Evolutionary conservation across 441 rosid genomes (phyloP).

Genomic region (Omphalea diandra): DNA sequence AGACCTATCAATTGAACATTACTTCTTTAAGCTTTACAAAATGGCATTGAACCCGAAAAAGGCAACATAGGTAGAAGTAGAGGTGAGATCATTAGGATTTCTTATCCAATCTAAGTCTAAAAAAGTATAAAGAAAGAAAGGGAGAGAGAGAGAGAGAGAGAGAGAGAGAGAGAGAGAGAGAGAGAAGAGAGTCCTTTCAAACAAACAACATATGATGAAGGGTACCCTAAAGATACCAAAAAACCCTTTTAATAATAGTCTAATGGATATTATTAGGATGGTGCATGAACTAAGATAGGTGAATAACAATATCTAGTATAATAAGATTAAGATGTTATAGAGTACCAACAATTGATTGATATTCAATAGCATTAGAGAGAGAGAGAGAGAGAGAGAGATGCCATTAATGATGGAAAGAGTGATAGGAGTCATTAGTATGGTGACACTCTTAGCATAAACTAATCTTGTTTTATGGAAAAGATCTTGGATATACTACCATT

Average conservation of each 20-base stretch:
- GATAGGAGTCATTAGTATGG: neutral
- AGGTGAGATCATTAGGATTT: too few relatives aligned
- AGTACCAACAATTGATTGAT: neutral
- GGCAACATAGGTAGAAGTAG: too few relatives aligned
- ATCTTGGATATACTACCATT: neutral
- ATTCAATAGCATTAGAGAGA: neutral
- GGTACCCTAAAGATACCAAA: neutral
- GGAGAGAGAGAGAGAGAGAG: too few relatives aligned
- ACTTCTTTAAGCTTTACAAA: too few relatives aligned
- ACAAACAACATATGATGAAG: rapidly evolving
- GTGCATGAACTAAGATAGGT: neutral
- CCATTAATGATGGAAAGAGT: neutral
- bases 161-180: too few relatives aligned
- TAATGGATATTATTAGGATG: neutral
- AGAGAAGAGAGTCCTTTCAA: neutral
- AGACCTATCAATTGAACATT: too few relatives aligned
- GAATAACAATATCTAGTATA: neutral
- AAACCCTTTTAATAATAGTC: neutral
- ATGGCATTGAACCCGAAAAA: too few relatives aligned
- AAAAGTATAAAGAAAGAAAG: neutral
- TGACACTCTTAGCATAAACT: neutral
- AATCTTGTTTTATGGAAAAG: neutral
- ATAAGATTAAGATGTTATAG: neutral
- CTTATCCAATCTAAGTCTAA: too few relatives aligned
- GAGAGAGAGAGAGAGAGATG: too few relatives aligned